A percentile compares a stretch with the other conserved stretches of the same genome.
These are phyloP conservation scores for Pseudoneurospora amorphoporcata DNA, from an alignment of 495 filamentous ascomycete species.

Conservation along the genomic window DNA sequence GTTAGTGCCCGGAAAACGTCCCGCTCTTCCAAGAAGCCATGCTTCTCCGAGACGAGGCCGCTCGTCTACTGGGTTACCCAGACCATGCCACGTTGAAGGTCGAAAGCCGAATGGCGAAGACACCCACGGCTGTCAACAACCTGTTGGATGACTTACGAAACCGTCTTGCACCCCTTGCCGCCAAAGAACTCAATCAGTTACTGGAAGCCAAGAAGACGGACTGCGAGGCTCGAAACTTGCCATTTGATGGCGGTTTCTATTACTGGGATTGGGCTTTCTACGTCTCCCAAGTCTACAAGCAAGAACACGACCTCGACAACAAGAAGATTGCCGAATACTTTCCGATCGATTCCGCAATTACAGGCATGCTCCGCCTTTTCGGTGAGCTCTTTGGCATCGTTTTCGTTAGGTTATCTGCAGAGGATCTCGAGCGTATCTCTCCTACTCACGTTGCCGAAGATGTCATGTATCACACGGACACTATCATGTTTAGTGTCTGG, in stretches of 20 bases:
- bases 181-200: conserved; percentile 63
- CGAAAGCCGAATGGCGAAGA: conserved; percentile 98
- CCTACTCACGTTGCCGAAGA: conserved; percentile 48
- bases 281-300: conserved; percentile 84
- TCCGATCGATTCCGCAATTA: conserved; percentile 72
- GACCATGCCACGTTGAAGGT: conserved; percentile 87
- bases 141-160: conserved; percentile 75
- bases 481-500: conserved; percentile 55
- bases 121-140: conserved; percentile 68
- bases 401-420: conserved; percentile 66
- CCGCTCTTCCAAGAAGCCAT: conserved; percentile 81
- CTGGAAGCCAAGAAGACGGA: conserved; percentile 75
- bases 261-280: conserved; percentile 84
- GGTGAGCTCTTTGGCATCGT: conserved; percentile 85
- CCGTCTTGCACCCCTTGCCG: conserved; percentile 65
- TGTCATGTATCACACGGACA: conserved; percentile 51
- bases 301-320: conserved; percentile 81
- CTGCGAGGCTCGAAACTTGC: conserved; percentile 42
- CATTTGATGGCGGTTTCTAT: conserved; percentile 67
- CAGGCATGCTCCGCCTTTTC: conserved; percentile 89
- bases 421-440: conserved; percentile 37
- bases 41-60: conserved; percentile 82
- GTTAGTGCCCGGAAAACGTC: conserved; percentile 67
- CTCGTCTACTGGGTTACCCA: conserved; percentile 80
- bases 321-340: conserved; percentile 90